These are phyloP conservation scores for Colletotrichum sp. DNA, from an alignment of 2,329 filamentous ascomycete species.

Conservation along the genomic window DNA sequence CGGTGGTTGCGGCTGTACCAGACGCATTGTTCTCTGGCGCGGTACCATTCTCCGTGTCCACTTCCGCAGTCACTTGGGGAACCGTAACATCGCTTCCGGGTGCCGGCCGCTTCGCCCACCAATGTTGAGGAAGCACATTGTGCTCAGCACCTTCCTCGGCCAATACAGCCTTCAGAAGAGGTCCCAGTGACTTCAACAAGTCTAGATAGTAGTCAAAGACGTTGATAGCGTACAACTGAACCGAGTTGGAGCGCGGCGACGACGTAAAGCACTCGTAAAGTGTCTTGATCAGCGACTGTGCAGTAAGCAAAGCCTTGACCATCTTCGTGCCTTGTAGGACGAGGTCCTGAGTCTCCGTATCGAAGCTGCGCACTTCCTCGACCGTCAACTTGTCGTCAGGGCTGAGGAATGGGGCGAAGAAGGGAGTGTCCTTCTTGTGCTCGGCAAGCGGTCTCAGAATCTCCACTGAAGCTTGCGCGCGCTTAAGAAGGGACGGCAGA, in stretches of 20 bases:
- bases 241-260: slow-evolving; percentile 66
- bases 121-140: slow-evolving; percentile 73
- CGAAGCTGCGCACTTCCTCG: slow-evolving; percentile 37
- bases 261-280: slow-evolving; percentile 77
- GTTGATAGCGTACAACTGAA: slow-evolving; percentile 78
- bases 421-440: slow-evolving; percentile 59
- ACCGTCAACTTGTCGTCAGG: slow-evolving; percentile 40
- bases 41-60: slow-evolving; percentile 33
- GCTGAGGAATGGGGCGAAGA: slow-evolving; percentile 72
- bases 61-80: slow-evolving; percentile 19
- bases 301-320: slow-evolving; percentile 78
- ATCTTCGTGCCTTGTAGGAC: slow-evolving; percentile 73
- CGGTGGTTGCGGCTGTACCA: slow-evolving; percentile 29
- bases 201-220: slow-evolving; percentile 81
- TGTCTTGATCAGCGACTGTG: slow-evolving; percentile 78
- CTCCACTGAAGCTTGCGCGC: slow-evolving; percentile 73
- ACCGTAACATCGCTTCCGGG: slow-evolving; percentile 14
- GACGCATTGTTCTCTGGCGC: slow-evolving; percentile 35
- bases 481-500: slow-evolving; percentile 79
- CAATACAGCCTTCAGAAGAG: slow-evolving; percentile 79
- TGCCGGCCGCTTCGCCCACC: slow-evolving; percentile 41
- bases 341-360: slow-evolving; percentile 43
- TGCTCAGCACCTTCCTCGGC: slow-evolving; percentile 83
- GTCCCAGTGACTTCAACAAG: slow-evolving; percentile 78
- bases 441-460: slow-evolving; percentile 70